Evolutionary conservation across 495 filamentous ascomycete genomes (phyloP), one percentile per base, ranked within the genome.

Genomic region (Penicillium daleae): DNA sequence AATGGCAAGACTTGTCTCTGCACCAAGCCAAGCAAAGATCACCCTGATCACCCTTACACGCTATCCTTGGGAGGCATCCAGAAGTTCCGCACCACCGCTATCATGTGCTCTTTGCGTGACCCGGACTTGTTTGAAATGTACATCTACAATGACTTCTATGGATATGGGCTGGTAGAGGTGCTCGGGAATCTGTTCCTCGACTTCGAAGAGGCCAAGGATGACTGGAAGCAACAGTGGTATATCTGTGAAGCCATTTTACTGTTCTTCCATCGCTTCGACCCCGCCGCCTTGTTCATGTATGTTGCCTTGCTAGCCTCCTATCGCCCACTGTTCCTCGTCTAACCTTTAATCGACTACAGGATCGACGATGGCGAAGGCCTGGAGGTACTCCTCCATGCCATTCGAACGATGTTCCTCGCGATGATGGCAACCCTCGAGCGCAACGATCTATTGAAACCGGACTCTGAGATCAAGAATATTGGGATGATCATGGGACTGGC

Each of bases 61-160:
- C 6, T 57, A 2, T 31, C 55, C 7, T 26, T 40, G 15, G 55
- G 35, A 31, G 55, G 32, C 24, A 29, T 32, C 3, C 55, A 57
- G 24, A 57, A 57, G 39, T 29, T 46, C n/a, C 12, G 1, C 17
- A 19, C 39, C 26, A 29, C 29, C 19, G 2, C 22, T 15, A 57
- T 32, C 21, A 22, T 44, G 1, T 21, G 24, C 3, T 21, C 2
- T 6, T 6, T 57, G 39, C 55, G 55, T 21, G 55, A 75, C 57
- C 80, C 72, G 9, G 78, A 82, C 31, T n/a, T 24, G 17, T 75
- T 77, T 37, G 64, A 57, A 32, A 77, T 82, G 76, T 70, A 79
- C 54, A 73, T 72, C 46, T 78, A 72, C 60, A 79, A 78, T 50
- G 76, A 83, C 46, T 73, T 56, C 29, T 60, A 56, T 31, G 74